Evolutionary conservation across 352 stramenopile genomes (phyloP).

Genomic region (Globisporangium viniferum): DNA sequence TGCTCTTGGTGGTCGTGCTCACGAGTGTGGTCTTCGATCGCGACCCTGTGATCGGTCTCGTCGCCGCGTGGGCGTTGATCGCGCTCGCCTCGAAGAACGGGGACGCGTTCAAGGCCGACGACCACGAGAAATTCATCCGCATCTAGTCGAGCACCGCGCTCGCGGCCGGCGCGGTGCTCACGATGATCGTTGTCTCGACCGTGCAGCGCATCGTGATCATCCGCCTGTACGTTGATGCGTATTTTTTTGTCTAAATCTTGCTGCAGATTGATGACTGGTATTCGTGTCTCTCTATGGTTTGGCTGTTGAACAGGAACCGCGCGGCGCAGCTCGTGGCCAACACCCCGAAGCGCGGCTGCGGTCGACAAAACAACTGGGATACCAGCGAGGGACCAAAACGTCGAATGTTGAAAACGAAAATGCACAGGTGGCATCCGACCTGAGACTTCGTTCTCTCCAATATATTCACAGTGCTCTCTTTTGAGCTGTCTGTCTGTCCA

Average conservation of each 20-base stretch:
- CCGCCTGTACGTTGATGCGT: conserved; percentile 12
- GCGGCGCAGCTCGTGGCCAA: conserved; percentile 16
- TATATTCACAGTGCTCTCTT: background rate
- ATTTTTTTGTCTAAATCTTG: too few relatives aligned
- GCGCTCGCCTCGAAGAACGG: conserved; percentile 43
- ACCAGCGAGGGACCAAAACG: background rate
- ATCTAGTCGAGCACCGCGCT: conserved; percentile 42
- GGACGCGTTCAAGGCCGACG: conserved; percentile 17
- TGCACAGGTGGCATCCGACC: background rate
- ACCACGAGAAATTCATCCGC: conserved; percentile 28
- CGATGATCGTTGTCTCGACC: conserved; percentile 29
- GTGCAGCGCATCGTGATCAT: conserved; percentile 24
- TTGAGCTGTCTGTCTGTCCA: background rate
- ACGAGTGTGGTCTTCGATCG: conserved; percentile 37
- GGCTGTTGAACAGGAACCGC: conserved; percentile 10
- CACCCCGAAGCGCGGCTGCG: conserved; percentile 16
- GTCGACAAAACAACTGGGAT: too few relatives aligned
- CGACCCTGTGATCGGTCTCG: conserved; percentile 51
- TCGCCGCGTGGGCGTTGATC: conserved; percentile 48
- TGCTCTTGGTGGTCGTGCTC: conserved; percentile 38
- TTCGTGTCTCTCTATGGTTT: background rate
- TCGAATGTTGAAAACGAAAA: background rate
- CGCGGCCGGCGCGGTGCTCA: conserved; percentile 27
- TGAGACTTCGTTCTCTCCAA: background rate
- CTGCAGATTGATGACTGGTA: too few relatives aligned